Conservation (phyloP, 768 basidiomycete genomes). For the Lepiota venenata region DNA sequence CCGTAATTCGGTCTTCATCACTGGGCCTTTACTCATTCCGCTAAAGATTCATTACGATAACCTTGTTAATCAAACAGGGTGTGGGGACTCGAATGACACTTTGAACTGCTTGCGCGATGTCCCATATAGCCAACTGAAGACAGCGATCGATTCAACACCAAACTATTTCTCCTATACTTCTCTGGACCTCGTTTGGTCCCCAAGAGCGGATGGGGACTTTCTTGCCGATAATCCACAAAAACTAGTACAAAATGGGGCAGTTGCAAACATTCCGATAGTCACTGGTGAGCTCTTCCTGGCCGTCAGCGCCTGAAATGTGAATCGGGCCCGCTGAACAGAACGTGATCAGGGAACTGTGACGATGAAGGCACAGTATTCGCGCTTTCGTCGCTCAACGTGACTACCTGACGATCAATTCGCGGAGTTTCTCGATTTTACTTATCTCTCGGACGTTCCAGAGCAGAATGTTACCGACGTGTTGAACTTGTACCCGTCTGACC, state of each 20-base stretch:
- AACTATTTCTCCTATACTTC: slow-evolving; percentile 30
- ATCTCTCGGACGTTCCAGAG: slow-evolving; percentile 19
- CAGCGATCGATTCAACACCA: slow-evolving; percentile 26
- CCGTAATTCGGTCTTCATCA: neutral
- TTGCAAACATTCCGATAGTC: slow-evolving; percentile 48
- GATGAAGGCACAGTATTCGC: slow-evolving; percentile 57
- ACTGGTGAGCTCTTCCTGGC: slow-evolving; percentile 18
- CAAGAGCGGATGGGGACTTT: slow-evolving; percentile 48
- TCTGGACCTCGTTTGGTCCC: slow-evolving; percentile 39
- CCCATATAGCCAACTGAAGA: slow-evolving; percentile 25
- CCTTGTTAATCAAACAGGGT: slow-evolving; percentile 35
- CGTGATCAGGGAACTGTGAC: slow-evolving; percentile 39
- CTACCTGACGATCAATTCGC: slow-evolving; percentile 22
- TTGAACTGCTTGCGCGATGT: slow-evolving; percentile 40
- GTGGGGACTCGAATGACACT: slow-evolving; percentile 29
- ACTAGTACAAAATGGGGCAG: slow-evolving; percentile 37
- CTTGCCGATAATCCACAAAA: slow-evolving; percentile 38
- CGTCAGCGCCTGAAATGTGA: neutral
- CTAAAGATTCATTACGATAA: slow-evolving; percentile 32
- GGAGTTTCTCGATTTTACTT: slow-evolving; percentile 18
- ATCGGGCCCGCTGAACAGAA: neutral
- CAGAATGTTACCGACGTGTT: slow-evolving; percentile 16
- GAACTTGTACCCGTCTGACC: slow-evolving; percentile 33
- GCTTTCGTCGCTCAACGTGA: slow-evolving; percentile 38
- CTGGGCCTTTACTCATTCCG: neutral